Base-by-base conservation (phyloP, 305 asterid genomes). In the Ajuga reptans region DNA sequence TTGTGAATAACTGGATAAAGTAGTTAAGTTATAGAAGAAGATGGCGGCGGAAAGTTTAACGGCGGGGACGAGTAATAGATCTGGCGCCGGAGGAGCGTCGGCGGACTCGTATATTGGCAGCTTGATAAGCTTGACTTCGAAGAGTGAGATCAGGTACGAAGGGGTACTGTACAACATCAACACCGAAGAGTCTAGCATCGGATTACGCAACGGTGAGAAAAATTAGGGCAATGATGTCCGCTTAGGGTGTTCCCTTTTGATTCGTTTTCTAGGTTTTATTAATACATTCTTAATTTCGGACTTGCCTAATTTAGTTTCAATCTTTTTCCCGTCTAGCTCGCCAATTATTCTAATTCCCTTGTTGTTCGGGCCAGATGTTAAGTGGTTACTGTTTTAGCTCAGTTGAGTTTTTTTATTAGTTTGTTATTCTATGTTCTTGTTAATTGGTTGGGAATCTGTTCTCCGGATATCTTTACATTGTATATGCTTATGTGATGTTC, bases 161-260 rank as follows among this genome's bases (percentile, higher is more conserved):
- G 98, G 98, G 14, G 75, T 92, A 72, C 79, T 92, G 6, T 86
- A 90, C 85, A 90, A 88, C 80, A 92, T 92, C 84, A 88, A 92
- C 78, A 88, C 98, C 56, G 97, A 88, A 4, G 98, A 92, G 83
- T 87, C 98, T 54, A 92, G 97, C 85, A 92, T 92, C 86, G 98
- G 97, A 50, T 82, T 92, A 43, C 86, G 94, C 64, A 92, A 84
- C 85, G 96, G 98, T 92, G 81, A 64, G 79, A 71, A 24, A 24
- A 37, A 46, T 60, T 43, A 9, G 33, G 4, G 1, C 15, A 34
- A 6, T 53, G 21, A 55, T 42, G 21, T 0, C 27, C 8, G 9
- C 46, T 49, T 11, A 49, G 1, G 4, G 27, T 27, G 5, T 50
- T 42, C 50, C 5, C 27, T n/a, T 11, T 7, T 2, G 9, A 31